Base-by-base conservation (phyloP, 352 stramenopile species). In the Globisporangium yorkense region DNA sequence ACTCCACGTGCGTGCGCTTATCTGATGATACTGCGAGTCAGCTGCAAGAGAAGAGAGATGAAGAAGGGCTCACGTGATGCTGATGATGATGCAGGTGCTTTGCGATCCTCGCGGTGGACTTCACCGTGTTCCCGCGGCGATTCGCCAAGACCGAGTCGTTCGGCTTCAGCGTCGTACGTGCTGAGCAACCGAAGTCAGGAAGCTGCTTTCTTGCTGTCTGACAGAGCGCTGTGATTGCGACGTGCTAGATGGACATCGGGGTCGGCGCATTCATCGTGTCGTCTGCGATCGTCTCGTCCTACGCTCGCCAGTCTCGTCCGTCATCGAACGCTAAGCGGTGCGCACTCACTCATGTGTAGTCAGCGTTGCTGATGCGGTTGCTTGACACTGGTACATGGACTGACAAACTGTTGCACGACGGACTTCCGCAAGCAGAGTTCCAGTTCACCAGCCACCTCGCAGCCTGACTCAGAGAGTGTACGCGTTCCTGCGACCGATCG, bases 31-130 rank as follows among this genome's bases (percentile, higher is more conserved):
- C 37, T 43, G 37, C 37, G 12, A 18, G 12, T 5, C 13, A 13
- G 6, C 15, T 20, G 1, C 5, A 9, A 47, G 43, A 20, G n/a
- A 21, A 2, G 18, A 7, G 43, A 47, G 18, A 15, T 27, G 43
- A 6, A 47, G 3, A 40, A 46, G 20, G 5, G 18, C 43, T 48
- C 18, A 48, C 43, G 5, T 41, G 46, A 0, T 27, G n/a, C 33
- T 18, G n/a, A 18, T 24, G 2, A 12, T 61, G 29, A 2, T 57
- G 31, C 33, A 94, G 83, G 7, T 90, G 80, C 37, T 89, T 94
- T 37, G 84, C 87, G 40, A 99, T 99, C 56, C 71, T 99, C n/a
- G 96, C 96, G 2, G 96, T 99, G 4, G 97, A 99, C 59, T 99
- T 99, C 72, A 84, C 79, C 9, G 57, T 98, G 7, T 99, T 99